Evolutionary conservation across 2,329 filamentous ascomycete species (phyloP).

Genomic region (Fusarium sp.): DNA sequence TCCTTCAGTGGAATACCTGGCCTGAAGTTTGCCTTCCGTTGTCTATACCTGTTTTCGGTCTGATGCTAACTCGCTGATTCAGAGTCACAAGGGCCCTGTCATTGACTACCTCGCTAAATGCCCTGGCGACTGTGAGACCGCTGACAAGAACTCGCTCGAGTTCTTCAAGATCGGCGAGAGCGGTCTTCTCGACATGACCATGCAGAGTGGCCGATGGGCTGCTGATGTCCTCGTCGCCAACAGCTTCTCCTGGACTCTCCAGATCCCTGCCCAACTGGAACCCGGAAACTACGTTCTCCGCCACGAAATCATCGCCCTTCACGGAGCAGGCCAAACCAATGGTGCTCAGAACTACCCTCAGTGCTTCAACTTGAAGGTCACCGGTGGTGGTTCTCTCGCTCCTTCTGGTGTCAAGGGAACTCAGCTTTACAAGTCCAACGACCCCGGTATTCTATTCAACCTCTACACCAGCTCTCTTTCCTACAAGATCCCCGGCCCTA

Average conservation of each 20-base stretch:
- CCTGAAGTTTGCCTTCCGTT: conserved; percentile 43
- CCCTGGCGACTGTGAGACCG: conserved; percentile 65
- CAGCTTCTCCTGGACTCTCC: conserved; percentile 49
- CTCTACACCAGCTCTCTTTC: conserved; percentile 43
- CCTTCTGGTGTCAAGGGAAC: conserved; percentile 48
- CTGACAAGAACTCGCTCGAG: conserved; percentile 63
- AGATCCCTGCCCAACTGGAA: conserved; percentile 48
- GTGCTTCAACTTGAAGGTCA: conserved; percentile 61
- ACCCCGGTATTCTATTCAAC: conserved; percentile 50
- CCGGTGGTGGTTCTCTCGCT: conserved; percentile 52
- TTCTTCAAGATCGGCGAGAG: conserved; percentile 73
- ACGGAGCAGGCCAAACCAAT: conserved; percentile 54
- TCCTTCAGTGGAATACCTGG: conserved; percentile 57
- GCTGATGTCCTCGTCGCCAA: conserved; percentile 56
- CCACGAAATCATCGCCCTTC: conserved; percentile 66
- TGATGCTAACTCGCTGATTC: neutral
- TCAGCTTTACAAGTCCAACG: conserved; percentile 43
- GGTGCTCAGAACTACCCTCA: conserved; percentile 65
- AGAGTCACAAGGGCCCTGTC: conserved; percentile 62
- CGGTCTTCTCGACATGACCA: conserved; percentile 63
- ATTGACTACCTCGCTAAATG: conserved; percentile 73
- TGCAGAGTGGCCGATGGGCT: conserved; percentile 52
- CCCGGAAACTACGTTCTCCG: conserved; percentile 60
- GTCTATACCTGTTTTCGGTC: too few species aligned
- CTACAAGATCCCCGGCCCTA: conserved; percentile 45